Percentiles rank a stretch among this genome's conserved stretches.
These are phyloP conservation scores for Phytophthora vignae DNA, from an alignment of 352 stramenopile genomes.

Conservation along the genomic window DNA sequence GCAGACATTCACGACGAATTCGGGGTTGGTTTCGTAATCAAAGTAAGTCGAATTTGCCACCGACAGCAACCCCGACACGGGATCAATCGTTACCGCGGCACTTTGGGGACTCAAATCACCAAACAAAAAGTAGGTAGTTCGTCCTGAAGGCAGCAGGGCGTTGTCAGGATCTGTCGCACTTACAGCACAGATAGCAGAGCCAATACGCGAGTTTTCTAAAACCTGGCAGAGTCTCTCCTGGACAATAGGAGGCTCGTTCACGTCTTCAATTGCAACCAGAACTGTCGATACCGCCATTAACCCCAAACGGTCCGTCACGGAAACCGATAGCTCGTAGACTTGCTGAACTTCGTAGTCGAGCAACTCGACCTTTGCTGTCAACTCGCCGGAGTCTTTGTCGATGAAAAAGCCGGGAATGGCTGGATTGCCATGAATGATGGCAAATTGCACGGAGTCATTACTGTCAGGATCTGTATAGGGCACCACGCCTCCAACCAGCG, in stretches of 20 bases:
- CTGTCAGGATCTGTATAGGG: slow-evolving; percentile 29
- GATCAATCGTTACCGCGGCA: slow-evolving; percentile 21
- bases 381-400: slow-evolving; percentile 24
- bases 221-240: slow-evolving; percentile 21
- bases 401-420: slow-evolving; percentile 29
- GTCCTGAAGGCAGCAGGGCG: slow-evolving; percentile 6
- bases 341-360: slow-evolving; percentile 28
- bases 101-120: neutral
- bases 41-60: slow-evolving; percentile 26
- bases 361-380: slow-evolving; percentile 30
- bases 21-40: slow-evolving; percentile 21
- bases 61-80: slow-evolving; percentile 18
- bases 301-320: slow-evolving; percentile 24
- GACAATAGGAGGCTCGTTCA: slow-evolving; percentile 33
- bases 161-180: slow-evolving; percentile 27
- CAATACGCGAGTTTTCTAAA: slow-evolving; percentile 18
- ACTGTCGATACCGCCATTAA: slow-evolving; percentile 19
- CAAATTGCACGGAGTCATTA: slow-evolving; percentile 23
- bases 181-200: slow-evolving; percentile 25
- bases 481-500: slow-evolving; percentile 15
- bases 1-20: slow-evolving; percentile 16
- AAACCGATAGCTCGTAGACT: slow-evolving; percentile 23
- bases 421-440: slow-evolving; percentile 21
- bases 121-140: slow-evolving; percentile 17
- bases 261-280: slow-evolving; percentile 18